Evolutionary conservation across 2,329 filamentous ascomycete species (phyloP), one percentile per base, ranked within the genome.

Genomic region (Juglanconis sp.): DNA sequence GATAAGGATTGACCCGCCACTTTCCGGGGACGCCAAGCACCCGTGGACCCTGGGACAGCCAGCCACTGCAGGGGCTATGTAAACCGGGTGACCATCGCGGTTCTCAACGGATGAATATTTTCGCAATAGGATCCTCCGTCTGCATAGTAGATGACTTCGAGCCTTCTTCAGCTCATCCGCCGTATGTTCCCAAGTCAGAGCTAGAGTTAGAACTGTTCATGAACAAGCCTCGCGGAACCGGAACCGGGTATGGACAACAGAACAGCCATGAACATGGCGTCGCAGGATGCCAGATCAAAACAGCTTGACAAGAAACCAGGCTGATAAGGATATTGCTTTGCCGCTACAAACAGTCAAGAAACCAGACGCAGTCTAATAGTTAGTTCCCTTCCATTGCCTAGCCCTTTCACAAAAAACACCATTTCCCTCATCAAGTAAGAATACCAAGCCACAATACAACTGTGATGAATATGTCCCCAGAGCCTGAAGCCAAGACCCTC

Each of bases 1-100:
- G 57, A 47, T 60, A 60, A 60, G 53, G 36, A 60, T 56, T 60
- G 53, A 57, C 57, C 57, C 60, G 60, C 42, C 49, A 47, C 36
- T 56, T 60, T 51, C 60, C 57, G 42, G 35, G 42, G 38, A 44
- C 44, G 9, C 50, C 24, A 58, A 30, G 32, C 11, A 11, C 5
- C 10, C 8, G 24, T 24, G 24, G 24, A 24, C 24, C 24, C 24
- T 24, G 24, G 24, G 24, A 24, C 24, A 24, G 24, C 24, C 24
- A 24, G 24, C 24, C 24, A 24, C 24, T 24, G 24, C 24, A 24
- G 24, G 24, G 24, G 24, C 24, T 24, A 2, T 24, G 24, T 24
- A 2, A 24, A 24, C 38, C 38, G 38, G 38, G n/a, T 42, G 38
- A 42, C 24, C 24, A 24, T 32, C 38, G 46, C 53, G 31, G 44